Conservation (phyloP, 495 filamentous ascomycete species). For the Parathielavia appendiculata region DNA sequence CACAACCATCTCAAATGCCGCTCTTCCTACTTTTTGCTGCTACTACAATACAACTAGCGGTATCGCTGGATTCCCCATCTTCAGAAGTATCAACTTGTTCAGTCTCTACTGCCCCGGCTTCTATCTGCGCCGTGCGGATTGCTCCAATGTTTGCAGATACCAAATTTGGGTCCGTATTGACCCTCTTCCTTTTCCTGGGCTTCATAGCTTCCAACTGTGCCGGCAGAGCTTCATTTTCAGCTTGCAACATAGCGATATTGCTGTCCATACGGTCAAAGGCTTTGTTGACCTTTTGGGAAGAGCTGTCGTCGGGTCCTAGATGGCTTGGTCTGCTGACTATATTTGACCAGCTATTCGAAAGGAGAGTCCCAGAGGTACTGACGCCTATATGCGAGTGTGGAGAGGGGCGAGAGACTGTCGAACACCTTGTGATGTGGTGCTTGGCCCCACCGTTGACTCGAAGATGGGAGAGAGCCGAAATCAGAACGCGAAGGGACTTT, state of each 20-base stretch:
- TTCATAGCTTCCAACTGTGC: no score
- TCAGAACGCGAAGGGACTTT: no score
- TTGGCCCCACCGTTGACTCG: no score
- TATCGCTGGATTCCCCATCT: slow-evolving; percentile 1
- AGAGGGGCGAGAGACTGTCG: no score
- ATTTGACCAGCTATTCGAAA: not conserved
- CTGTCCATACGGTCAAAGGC: no score
- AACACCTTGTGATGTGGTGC: no score
- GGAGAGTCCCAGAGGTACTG: no score
- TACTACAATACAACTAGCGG: not conserved
- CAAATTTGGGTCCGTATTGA: not conserved
- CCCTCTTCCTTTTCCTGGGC: not conserved
- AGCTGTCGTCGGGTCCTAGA: not conserved
- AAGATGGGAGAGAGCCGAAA: no score
- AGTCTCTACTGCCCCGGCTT: not conserved
- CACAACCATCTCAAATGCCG: not conserved
- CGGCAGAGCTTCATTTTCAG: not conserved
- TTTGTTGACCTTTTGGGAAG: no score
- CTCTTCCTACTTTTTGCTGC: not conserved
- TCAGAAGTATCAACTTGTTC: not conserved
- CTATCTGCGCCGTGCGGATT: not conserved
- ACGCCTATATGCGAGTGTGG: no score
- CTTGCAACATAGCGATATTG: not conserved
- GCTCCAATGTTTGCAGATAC: not conserved
- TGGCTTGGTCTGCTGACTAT: not conserved